Conservation (phyloP, 2,329 filamentous ascomycete species). For the Aquanectria penicillioides region DNA sequence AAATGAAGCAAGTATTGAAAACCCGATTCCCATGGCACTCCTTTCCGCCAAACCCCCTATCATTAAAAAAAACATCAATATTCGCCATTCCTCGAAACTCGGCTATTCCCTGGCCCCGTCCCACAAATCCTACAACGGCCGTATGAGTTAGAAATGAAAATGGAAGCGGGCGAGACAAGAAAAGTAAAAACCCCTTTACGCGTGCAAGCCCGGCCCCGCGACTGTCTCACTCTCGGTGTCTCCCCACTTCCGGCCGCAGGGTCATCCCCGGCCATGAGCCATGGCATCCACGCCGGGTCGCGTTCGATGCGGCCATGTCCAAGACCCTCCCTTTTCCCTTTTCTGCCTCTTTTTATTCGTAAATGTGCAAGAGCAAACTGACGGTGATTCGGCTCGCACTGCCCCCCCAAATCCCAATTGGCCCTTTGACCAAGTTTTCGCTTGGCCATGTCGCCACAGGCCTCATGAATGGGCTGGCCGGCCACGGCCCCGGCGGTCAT, state of each 20-base stretch:
- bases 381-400: neutral
- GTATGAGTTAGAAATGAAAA: no score
- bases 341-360: neutral
- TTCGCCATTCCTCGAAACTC: no score
- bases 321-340: neutral
- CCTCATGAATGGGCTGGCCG: neutral
- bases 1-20: no score
- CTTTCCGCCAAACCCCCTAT: no score
- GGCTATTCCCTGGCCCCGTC: no score
- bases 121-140: no score
- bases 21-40: no score
- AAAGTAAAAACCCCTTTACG: constrained; percentile 9
- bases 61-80: no score
- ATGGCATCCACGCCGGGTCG: constrained; percentile 24
- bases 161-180: no score
- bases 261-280: constrained; percentile 10
- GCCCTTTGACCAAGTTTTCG: constrained; percentile 4
- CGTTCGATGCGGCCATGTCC: constrained; percentile 32
- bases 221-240: neutral
- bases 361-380: no score
- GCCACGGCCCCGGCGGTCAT: no score
- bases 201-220: constrained; percentile 11
- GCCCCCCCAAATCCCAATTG: constrained; percentile 11
- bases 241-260: constrained; percentile 9
- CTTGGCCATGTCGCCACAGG: neutral